Percentiles rank a stretch among this genome's conserved stretches.
These are phyloP conservation scores for Serendipita sp. DNA, from an alignment of 768 basidiomycete species.

Conservation along the genomic window DNA sequence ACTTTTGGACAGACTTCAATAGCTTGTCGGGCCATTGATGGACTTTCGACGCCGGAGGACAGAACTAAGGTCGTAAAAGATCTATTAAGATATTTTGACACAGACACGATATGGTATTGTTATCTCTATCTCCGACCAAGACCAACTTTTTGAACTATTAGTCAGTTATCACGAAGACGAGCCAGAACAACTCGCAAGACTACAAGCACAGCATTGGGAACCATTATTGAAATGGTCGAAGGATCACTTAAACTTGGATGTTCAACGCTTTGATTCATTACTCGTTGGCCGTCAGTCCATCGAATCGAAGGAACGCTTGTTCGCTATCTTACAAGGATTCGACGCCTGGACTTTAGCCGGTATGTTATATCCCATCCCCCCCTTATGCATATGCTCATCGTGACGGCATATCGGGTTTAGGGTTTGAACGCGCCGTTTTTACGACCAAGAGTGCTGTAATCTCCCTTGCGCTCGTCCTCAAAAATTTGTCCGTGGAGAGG, in stretches of 20 bases:
- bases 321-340: slow-evolving; percentile 38
- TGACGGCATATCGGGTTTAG: slow-evolving; percentile 23
- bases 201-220: slow-evolving; percentile 77
- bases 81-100: slow-evolving; percentile 75
- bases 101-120: slow-evolving; percentile 76
- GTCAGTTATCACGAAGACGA: slow-evolving; percentile 66
- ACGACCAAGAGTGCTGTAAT: slow-evolving; percentile 84
- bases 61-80: slow-evolving; percentile 46
- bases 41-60: slow-evolving; percentile 38
- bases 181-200: slow-evolving; percentile 52
- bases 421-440: slow-evolving; percentile 81
- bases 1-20: slow-evolving; percentile 56
- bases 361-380: slow-evolving; percentile 21
- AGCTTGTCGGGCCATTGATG: slow-evolving; percentile 77
- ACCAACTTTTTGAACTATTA: background rate
- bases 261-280: slow-evolving; percentile 56
- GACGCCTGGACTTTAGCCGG: slow-evolving; percentile 84
- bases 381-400: background rate
- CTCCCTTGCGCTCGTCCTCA: slow-evolving; percentile 65
- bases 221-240: slow-evolving; percentile 71
- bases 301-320: slow-evolving; percentile 47
- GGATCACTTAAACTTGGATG: slow-evolving; percentile 45
- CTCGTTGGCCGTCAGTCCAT: slow-evolving; percentile 51
- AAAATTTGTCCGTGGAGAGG: slow-evolving; percentile 60
- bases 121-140: background rate